Base-by-base conservation (phyloP, 768 basidiomycete genomes). In the Ramaria sp. region DNA sequence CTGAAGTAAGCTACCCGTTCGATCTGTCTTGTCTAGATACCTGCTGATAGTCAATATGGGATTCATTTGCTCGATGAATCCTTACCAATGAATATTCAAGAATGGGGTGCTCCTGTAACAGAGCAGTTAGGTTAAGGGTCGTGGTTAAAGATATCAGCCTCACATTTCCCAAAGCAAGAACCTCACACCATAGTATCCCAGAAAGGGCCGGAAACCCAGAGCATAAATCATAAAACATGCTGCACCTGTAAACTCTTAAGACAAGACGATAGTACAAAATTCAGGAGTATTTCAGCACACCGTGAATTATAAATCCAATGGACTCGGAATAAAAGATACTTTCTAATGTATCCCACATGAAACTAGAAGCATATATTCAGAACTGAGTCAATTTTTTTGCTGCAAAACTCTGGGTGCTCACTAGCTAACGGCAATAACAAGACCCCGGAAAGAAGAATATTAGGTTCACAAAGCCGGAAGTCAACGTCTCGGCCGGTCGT, bases 151-250 rank as follows among this genome's bases (percentile, higher is more conserved):
- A 16, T 5, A 41, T 9, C 22, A 41, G n/a, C 7, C 79, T 54
- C 66, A 84, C 74, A 79, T 70, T 68, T 92, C 91, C 90, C 90
- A 94, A 12, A 91, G 70, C 30, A 94, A 69, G 69, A 85, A 93
- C 13, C 88, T 75, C 1, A 81, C 71, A 13, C 76, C 86, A 62
- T 83, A 92, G 65, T 90, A 94, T 7, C 83, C 79, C 36, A 87
- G 70, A 66, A 91, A 93, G 4, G 91, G 76, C 25, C 70, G 51
- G 66, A 82, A 90, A 20, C 75, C 74, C 64, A 85, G 74, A 37
- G 72, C 61, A 63, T 82, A 94, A 39, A 89, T 79, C n/a, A 71
- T 59, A 5, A 83, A 69, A 64, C 88, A 93, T 0, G 77, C 73
- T 2, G 81, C 56, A 27, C 79, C 83, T 85, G 42, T 13, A 28